Evolutionary conservation across 768 basidiomycete genomes (phyloP).

Genomic region (Trametes cubensis): DNA sequence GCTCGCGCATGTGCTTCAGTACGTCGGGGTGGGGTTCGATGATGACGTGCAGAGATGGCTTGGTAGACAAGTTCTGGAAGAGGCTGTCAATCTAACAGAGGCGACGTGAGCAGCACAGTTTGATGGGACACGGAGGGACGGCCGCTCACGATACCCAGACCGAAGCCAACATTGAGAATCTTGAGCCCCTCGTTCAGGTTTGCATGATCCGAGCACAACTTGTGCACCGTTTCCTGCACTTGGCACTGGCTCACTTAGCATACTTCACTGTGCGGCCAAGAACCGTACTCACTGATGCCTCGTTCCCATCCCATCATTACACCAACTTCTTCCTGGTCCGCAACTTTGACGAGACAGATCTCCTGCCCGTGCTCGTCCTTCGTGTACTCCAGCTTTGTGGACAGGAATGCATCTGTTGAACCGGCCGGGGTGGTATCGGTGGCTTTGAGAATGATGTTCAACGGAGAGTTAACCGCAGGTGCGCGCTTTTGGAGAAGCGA

Average conservation of each 20-base stretch:
- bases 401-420: constrained; percentile 70
- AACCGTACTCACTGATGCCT: constrained; percentile 60
- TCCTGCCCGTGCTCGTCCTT: constrained; percentile 77
- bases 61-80: constrained; percentile 65
- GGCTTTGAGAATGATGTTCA: constrained; percentile 47
- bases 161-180: constrained; percentile 91
- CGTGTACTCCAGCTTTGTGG: constrained; percentile 67
- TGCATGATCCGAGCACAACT: constrained; percentile 58
- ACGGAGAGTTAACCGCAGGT: constrained; percentile 28
- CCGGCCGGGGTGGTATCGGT: constrained; percentile 59
- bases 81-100: constrained; percentile 72
- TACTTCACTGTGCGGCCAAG: background rate
- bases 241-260: constrained; percentile 33
- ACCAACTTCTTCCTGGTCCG: constrained; percentile 76
- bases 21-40: constrained; percentile 95
- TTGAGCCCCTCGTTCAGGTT: constrained; percentile 51
- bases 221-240: constrained; percentile 79
- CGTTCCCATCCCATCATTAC: constrained; percentile 99
- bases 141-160: constrained; percentile 81
- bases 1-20: constrained; percentile 72
- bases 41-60: constrained; percentile 79
- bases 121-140: background rate
- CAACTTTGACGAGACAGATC: constrained; percentile 69
- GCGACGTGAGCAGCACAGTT: background rate
- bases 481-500: constrained; percentile 55